phyloP scores from a whole-genome alignment of 1,284 basidiomycete species.

The Ceratobasidium sp. region DNA sequence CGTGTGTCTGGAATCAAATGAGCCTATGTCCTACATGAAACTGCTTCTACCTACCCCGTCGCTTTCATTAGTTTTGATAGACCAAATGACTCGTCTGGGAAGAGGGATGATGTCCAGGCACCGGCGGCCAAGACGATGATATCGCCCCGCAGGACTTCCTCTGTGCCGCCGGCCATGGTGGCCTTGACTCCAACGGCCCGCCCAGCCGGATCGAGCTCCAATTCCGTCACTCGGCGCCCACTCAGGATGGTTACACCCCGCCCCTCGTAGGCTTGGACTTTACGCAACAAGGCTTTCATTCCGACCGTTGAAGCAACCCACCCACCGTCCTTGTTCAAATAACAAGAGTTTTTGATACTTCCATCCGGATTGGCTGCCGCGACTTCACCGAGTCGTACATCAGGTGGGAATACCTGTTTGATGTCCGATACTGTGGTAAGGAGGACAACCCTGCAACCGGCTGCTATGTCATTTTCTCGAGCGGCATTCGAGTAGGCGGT shows the following conservation, averaged over 20 bases:
- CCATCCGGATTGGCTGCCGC: constrained; percentile 30
- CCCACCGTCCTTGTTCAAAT: constrained; percentile 79
- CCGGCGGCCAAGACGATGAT: constrained; percentile 73
- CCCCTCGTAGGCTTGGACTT: constrained; percentile 66
- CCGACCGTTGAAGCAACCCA: constrained; percentile 85
- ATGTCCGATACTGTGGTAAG: constrained; percentile 26
- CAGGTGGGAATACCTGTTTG: constrained; percentile 53
- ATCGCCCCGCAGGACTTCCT: constrained; percentile 51
- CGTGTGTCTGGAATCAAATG: constrained; percentile 64
- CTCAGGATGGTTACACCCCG: constrained; percentile 45
- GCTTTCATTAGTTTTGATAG: constrained; percentile 63
- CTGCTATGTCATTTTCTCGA: constrained; percentile 48
- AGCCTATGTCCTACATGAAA: not conserved
- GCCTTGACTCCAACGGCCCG: constrained; percentile 69
- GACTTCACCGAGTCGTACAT: constrained; percentile 46
- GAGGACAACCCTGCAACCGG: constrained; percentile 21
- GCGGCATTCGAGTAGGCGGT: constrained; percentile 52
- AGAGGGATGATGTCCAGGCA: constrained; percentile 83
- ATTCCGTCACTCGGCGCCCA: constrained; percentile 40
- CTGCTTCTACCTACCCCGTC: constrained; percentile 62
- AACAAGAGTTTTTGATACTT: constrained; percentile 52
- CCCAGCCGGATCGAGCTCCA: constrained; percentile 45
- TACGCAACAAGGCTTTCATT: constrained; percentile 61
- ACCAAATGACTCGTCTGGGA: constrained; percentile 54
- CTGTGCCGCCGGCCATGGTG: constrained; percentile 62